These are phyloP conservation scores for Chytriomyces hyalinus DNA, from an alignment of 192 early-diverging fungal genomes.

Conservation along the genomic window DNA sequence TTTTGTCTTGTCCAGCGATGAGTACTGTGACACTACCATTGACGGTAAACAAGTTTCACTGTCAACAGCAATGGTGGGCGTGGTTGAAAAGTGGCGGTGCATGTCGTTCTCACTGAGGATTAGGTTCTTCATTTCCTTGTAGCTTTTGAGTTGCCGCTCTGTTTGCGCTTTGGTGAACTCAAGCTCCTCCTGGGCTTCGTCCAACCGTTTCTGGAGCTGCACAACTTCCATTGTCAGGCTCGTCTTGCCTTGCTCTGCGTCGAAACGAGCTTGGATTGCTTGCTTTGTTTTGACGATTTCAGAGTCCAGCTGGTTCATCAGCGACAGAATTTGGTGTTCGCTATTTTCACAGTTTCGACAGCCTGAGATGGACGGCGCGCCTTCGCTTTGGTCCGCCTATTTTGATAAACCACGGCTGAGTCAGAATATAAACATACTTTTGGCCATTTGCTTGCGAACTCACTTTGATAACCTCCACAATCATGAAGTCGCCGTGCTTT, in stretches of 20 bases:
- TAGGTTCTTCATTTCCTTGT: slow-evolving; percentile 33
- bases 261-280: not conserved
- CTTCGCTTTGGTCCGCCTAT: too few species aligned
- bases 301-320: slow-evolving; percentile 1
- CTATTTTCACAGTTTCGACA: slow-evolving; percentile 7
- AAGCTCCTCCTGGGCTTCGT: slow-evolving; percentile 14
- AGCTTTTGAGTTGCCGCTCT: slow-evolving; percentile 19
- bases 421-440: too few species aligned
- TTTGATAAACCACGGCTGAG: too few species aligned
- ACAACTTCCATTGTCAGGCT: slow-evolving; percentile 10
- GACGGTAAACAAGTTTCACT: not conserved
- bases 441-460: not conserved
- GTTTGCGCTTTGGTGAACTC: slow-evolving; percentile 13
- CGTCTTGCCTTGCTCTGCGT: slow-evolving; percentile 12
- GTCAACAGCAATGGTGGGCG: not conserved
- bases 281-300: slow-evolving; percentile 8
- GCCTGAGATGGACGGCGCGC: not conserved
- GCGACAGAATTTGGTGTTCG: not conserved
- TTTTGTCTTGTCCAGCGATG: not conserved
- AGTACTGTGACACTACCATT: not conserved
- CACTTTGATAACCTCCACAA: not conserved
- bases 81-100: not conserved
- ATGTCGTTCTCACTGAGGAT: slow-evolving; percentile 6
- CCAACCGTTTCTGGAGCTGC: slow-evolving; percentile 22
- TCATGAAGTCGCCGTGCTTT: not conserved